Evolutionary conservation across 306 rosid genomes (phyloP), one percentile per base, ranked within the genome.

Genomic region (Castanospermum australe): DNA sequence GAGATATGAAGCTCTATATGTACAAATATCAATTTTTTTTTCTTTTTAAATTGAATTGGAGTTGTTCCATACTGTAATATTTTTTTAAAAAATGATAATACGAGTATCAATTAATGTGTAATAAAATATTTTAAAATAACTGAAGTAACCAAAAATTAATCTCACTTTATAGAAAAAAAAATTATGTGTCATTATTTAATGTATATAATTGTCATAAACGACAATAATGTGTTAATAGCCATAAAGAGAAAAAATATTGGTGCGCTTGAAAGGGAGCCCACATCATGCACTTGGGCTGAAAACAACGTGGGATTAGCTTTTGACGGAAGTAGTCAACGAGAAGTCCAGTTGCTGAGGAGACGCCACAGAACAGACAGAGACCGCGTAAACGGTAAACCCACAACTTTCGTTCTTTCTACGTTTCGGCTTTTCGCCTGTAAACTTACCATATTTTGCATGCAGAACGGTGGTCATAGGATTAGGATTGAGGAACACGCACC

Each of bases 381-480:
- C 77, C 54, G 76, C 79, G 79, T 63, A 6, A 20, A n/a, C 75
- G 20, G 39, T 15, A 15, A 47, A 68, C 21, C 14, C 35, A 8
- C 14, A 11, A 0, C 6, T 30, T 75, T 44, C 9, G 0, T 24
- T 54, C 79, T 18, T 54, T 21, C 62, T 21, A 12, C 21, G 44
- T 66, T 78, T 70, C 55, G 76, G 54, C 66, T 35, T 45, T 42
- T 1, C 75, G 80, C 87, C 76, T 57, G 86, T n/a, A 87, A 65
- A 71, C n/a, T 83, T 85, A 39, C 91, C 78, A 67, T 79, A 83
- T 76, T 79, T 81, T 85, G 89, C 91, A 87, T 89, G 91, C 93
- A 87, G 78, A 80, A 73, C 56, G 57, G 22, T 22, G 18, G 15
- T 48, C 74, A 38, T 66, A 54, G 11, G n/a, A n/a, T n/a, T n/a